Evolutionary conservation across 228 moss, liverwort and hornwort species (phyloP).

Genomic region (Sphagnum magellanicum): DNA sequence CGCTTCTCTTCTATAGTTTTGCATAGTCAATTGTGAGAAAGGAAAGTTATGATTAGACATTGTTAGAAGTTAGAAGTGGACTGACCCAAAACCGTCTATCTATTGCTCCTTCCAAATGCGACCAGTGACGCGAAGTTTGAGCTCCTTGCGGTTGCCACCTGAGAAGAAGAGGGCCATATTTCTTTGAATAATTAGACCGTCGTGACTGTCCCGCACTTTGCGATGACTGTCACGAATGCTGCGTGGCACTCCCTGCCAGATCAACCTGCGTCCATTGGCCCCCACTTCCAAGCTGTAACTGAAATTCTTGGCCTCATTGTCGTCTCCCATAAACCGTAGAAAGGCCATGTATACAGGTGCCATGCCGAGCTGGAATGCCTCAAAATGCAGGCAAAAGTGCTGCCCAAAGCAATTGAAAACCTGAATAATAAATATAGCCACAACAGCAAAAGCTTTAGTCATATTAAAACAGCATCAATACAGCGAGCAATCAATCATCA

Average conservation of each 20-base stretch:
- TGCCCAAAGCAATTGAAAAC: constrained; percentile 99
- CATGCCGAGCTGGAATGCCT: constrained; percentile 99
- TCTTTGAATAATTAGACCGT: constrained; percentile 96
- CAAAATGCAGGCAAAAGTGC: constrained; percentile 98
- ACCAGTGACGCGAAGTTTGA: constrained; percentile 95
- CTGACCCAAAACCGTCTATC: neutral
- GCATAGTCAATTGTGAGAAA: too few relatives aligned
- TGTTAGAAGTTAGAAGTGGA: too few relatives aligned
- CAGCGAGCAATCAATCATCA: too few relatives aligned
- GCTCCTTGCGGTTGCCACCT: constrained; percentile 95
- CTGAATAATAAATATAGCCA: constrained; percentile 23
- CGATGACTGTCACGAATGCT: constrained; percentile 99
- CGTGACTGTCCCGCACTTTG: constrained; percentile 99
- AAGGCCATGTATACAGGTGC: constrained; percentile 99
- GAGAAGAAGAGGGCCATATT: constrained; percentile 99
- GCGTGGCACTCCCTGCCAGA: constrained; percentile 99
- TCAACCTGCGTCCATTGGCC: constrained; percentile 91
- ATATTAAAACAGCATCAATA: too few relatives aligned
- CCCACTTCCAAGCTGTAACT: constrained; percentile 99
- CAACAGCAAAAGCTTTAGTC: too few relatives aligned
- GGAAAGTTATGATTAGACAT: too few relatives aligned
- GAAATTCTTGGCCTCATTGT: constrained; percentile 99
- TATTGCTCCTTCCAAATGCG: constrained; percentile 99
- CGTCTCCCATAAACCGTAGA: constrained; percentile 97
- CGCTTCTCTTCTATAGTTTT: too few relatives aligned